Base-by-base conservation (phyloP, 2,329 filamentous ascomycete species). In the Didymella exigua region DNA sequence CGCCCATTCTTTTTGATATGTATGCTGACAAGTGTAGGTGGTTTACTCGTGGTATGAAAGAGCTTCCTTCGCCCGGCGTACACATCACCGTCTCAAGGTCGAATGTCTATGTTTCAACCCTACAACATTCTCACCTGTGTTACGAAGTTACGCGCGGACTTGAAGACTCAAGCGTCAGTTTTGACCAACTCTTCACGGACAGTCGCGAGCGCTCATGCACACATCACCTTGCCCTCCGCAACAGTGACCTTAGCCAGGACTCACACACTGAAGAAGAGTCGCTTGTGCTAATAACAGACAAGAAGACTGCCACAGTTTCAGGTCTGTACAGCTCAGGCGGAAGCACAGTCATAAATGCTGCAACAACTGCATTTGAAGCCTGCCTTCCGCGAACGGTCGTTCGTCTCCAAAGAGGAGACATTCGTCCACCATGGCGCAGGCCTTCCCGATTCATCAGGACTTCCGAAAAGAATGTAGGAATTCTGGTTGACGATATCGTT, bases 31-130 rank as follows among this genome's bases (percentile, higher is more conserved):
- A 38, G 62, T 6, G 5, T 19, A 78, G 75, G 61, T 82, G 79
- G 75, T 66, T 67, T 27, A 73, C 70, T 26, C 68, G 72, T 3
- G 74, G 75, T 23, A 68, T 72, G 16, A 74, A 73, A 53, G 65
- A 71, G 10, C 65, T 84, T 7, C 76, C 79, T 3, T 84, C 82
- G 3, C 71, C 77, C 2, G 83, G 79, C 3, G 72, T 82, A 6
- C 76, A 81, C 7, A 75, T 86, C 36, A 81, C 80, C 1, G 76
- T 80, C 13, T 70, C 75, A 8, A 71, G 72, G 2, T 72, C 75
- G 1, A 76, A 78, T 21, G 77, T 87, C 24, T 81, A 84, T 56
- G 75, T 86, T 41, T 81, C 84, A 1, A 86, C 83, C 1, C 69
- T 77, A 2, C 71, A 75, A 33, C 81, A 86, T 58, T 86, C 84